Conservation (phyloP, 768 basidiomycete genomes). For the Lactifluus rugatus region DNA sequence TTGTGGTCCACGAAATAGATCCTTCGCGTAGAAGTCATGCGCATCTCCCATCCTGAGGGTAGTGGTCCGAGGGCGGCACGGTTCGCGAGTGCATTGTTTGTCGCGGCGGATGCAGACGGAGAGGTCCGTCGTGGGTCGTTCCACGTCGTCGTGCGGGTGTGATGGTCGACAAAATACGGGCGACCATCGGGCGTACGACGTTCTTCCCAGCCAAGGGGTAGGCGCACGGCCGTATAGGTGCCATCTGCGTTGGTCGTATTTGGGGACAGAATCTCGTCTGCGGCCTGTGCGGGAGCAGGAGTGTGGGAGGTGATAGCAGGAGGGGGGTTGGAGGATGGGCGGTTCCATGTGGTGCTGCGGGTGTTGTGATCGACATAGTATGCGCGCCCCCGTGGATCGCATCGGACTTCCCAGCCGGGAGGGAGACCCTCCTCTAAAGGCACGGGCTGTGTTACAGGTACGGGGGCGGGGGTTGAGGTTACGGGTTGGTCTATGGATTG, state of each 20-base stretch:
- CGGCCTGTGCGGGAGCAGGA: constrained; percentile 10
- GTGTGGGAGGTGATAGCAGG: constrained; percentile 23
- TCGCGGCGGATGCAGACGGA: constrained; percentile 37
- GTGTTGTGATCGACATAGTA: constrained; percentile 88
- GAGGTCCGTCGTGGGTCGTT: constrained; percentile 68
- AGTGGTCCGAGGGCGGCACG: constrained; percentile 56
- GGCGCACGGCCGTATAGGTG: constrained; percentile 50
- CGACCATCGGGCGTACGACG: constrained; percentile 82
- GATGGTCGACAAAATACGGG: constrained; percentile 68
- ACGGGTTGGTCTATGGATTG: background rate
- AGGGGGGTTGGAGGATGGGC: constrained; percentile 31
- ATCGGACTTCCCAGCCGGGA: constrained; percentile 73
- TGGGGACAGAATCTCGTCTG: constrained; percentile 8
- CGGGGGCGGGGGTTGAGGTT: constrained; percentile 2
- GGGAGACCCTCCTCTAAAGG: constrained; percentile 59
- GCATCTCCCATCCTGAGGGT: constrained; percentile 94
- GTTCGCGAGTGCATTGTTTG: constrained; percentile 27
- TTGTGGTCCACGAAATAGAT: constrained; percentile 95
- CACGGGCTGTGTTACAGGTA: constrained; percentile 21
- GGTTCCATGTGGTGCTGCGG: constrained; percentile 73
- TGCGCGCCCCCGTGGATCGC: constrained; percentile 57
- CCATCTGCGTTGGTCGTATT: constrained; percentile 22
- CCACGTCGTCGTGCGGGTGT: constrained; percentile 83
- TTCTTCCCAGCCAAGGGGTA: constrained; percentile 90
- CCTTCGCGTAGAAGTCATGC: constrained; percentile 70